phyloP scores from a whole-genome alignment of 2,329 filamentous ascomycete genomes.

The Cadophora malorum region DNA sequence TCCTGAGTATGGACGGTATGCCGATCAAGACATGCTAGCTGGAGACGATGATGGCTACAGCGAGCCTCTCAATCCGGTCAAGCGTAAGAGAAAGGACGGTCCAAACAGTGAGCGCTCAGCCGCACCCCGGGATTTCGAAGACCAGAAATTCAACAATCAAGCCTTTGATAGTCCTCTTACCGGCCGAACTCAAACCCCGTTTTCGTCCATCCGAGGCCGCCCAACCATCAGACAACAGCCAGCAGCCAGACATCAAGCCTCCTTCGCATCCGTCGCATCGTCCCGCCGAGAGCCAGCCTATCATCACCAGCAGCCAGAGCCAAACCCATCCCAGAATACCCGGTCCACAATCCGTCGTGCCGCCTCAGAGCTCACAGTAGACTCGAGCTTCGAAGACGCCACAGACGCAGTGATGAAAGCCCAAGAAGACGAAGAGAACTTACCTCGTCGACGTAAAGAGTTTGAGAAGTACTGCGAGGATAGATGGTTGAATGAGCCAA shows the following conservation, averaged over 20 bases:
- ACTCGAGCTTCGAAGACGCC: neutral
- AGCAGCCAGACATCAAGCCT: neutral
- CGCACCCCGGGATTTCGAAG: neutral
- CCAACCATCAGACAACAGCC: slow-evolving; percentile 2
- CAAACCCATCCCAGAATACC: too few species aligned
- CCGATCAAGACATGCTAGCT: neutral
- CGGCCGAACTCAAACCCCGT: neutral
- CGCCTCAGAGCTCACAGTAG: neutral
- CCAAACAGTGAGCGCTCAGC: neutral
- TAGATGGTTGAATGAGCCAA: neutral
- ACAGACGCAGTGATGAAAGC: neutral
- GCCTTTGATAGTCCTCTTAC: neutral
- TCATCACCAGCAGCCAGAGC: neutral
- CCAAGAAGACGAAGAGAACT: neutral
- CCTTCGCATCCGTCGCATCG: neutral
- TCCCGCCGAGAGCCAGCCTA: neutral
- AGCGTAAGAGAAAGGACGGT: neutral
- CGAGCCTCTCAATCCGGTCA: neutral
- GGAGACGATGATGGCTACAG: neutral
- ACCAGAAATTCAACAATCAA: neutral
- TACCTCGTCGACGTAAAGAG: neutral
- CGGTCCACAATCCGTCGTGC: neutral
- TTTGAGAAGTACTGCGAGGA: slow-evolving; percentile 2
- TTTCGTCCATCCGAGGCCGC: neutral
- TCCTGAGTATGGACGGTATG: neutral